phyloP scores from a whole-genome alignment of 805 yeast species.

The Metschnikowia similis region DNA sequence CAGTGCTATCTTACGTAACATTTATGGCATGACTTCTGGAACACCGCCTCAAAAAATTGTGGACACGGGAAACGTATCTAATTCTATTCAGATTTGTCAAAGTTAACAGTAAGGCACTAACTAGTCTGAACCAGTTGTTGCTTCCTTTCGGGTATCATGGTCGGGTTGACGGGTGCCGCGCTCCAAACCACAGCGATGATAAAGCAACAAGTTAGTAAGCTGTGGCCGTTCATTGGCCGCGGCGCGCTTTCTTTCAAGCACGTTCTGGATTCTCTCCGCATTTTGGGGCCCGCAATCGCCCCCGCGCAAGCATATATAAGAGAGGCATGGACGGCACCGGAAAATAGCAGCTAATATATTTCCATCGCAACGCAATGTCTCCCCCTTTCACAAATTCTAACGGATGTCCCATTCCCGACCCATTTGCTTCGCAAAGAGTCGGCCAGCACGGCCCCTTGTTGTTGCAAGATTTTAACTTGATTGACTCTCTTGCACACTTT shows the following conservation, averaged over 20 bases:
- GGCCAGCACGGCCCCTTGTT: slow-evolving; percentile 76
- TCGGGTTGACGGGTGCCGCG: not conserved
- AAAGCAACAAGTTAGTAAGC: slow-evolving; percentile 3
- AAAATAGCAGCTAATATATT: not conserved
- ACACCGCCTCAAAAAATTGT: not conserved
- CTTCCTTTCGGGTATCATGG: not conserved
- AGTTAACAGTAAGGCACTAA: no score
- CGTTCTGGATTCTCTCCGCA: slow-evolving; percentile 10
- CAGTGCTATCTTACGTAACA: slow-evolving; percentile 1
- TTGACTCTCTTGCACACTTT: slow-evolving; percentile 81
- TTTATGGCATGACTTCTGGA: not conserved
- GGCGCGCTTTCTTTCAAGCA: slow-evolving; percentile 8
- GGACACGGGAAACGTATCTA: no score
- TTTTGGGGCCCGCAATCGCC: not conserved
- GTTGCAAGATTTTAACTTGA: slow-evolving; percentile 74
- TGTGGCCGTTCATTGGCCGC: slow-evolving; percentile 2
- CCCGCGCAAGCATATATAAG: slow-evolving; percentile 1
- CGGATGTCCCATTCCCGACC: slow-evolving; percentile 73
- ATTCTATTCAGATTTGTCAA: no score
- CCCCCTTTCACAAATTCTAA: slow-evolving; percentile 68
- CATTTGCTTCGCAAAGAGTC: slow-evolving; percentile 72
- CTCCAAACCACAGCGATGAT: not conserved
- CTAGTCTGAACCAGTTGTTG: not conserved
- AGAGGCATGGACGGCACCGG: not conserved
- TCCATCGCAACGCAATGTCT: slow-evolving; percentile 29